Evolutionary conservation across 768 basidiomycete genomes (phyloP), one percentile per base, ranked within the genome.

Genomic region (Cantharellus cinnabarinus): DNA sequence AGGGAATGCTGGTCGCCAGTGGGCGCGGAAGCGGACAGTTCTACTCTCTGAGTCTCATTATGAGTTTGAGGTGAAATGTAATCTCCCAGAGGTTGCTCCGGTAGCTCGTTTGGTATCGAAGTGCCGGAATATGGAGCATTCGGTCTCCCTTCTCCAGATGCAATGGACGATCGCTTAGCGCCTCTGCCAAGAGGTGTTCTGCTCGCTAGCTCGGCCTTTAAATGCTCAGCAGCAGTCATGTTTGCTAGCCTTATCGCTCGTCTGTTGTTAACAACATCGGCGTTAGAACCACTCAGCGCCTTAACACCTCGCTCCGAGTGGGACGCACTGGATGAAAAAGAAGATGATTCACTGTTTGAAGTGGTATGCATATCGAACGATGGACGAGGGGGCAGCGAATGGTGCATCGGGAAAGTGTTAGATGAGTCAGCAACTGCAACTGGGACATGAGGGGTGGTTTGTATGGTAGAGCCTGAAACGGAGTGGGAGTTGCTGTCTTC

Each of bases 201-300:
- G n/a, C 63, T 69, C 4, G 82, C 78, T 63, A 97, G 70, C 70
- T 97, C 89, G 57, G 89, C 90, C 71, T 89, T 93, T 65, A 98
- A 75, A 69, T 83, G 79, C 68, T 98, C 89, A 59, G 93, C 93
- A 51, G 94, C 94, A 73, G 81, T 89, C 81, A 98, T 80, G 68
- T 98, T 98, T 38, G 94, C 94, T 79, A 94, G 82, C 61, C 93
- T 81, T 63, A 95, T 89, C 35, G 86, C 88, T 63, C 80, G 79
- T 48, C 89, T 80, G 69, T 94, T 94, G 55, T 83, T 83, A 38
- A 93, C 89, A 61, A 94, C 80, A 69, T 91, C 88, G 59, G 79
- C 79, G 69, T 93, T 94, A n/a, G 84, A 85, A 29, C 87, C 87
- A 48, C 79, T 83, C 57, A 93, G 73, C 34, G 67, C 63, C 2